Evolutionary conservation across 1,284 basidiomycete species (phyloP).

Genomic region (Cryptococcus neoformans): DNA sequence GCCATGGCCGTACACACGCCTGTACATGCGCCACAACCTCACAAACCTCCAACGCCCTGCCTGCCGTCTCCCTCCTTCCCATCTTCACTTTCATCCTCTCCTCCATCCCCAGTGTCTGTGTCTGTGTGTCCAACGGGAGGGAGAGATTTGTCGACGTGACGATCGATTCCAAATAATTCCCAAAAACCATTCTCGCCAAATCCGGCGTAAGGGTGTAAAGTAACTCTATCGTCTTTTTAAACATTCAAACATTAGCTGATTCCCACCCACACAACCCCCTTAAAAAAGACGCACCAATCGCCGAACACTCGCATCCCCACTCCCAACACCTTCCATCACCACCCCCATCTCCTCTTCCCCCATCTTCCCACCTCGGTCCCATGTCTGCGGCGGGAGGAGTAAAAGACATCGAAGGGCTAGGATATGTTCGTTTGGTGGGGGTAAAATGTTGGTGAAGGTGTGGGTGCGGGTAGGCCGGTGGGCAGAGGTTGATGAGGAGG

Average conservation of each 20-base stretch:
- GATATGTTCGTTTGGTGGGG: constrained; percentile 32
- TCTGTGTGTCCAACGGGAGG: constrained; percentile 11
- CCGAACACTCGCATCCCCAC: constrained; percentile 32
- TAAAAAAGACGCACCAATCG: constrained; percentile 22
- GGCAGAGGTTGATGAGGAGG: constrained; percentile 4
- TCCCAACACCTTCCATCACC: constrained; percentile 42
- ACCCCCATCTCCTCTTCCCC: constrained; percentile 34
- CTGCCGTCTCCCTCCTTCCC: constrained; percentile 22
- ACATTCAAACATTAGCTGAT: background rate
- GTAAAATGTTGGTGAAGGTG: background rate
- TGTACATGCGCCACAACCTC: constrained; percentile 7
- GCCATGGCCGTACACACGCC: too few species aligned
- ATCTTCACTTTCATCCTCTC: constrained; percentile 7
- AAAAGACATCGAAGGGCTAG: constrained; percentile 35
- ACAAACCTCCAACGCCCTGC: constrained; percentile 28
- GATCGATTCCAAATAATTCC: constrained; percentile 13
- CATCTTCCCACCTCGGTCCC: constrained; percentile 24
- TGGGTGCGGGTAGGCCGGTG: background rate
- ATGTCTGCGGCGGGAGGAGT: constrained; percentile 18
- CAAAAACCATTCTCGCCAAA: constrained; percentile 14
- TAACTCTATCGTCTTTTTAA: constrained; percentile 29
- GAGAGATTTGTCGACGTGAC: constrained; percentile 19
- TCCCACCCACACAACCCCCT: too few species aligned
- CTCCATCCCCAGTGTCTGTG: background rate
- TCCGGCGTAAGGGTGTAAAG: constrained; percentile 17